Base-by-base conservation (phyloP, 2,329 filamentous ascomycete species). In the Exophiala phaeomuriformis region DNA sequence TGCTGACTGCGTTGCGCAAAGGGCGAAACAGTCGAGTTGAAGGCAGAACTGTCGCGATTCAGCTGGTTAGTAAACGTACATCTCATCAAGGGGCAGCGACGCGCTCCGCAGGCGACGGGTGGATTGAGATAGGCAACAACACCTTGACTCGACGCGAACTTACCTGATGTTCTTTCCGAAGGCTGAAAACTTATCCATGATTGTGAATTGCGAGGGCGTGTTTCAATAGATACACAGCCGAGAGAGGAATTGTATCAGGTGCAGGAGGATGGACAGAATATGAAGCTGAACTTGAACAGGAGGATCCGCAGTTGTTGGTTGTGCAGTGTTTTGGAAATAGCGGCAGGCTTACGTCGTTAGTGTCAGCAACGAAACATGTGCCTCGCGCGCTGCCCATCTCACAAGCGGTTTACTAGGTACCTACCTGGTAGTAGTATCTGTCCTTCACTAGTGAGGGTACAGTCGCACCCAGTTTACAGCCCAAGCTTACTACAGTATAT, bases 1-100 rank as follows among this genome's bases (percentile, higher is more conserved):
- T 98, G 93, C 72, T 95, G 89, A 53, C 90, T 96, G 68, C 91
- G 86, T 67, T 89, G 86, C 61, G 90, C 90, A 70, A 95, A 95
- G 35, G 93, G 93, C 62, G 88, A 90, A 73, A 97, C 88, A 64
- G 85, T 84, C 61, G 87, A 85, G 68, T 90, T 90, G 67, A 67
- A 82, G 69, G 67, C 75, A 58, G 63, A 58, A 64, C 58, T 77
- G 67, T 77, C 77, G 65, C 62, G 68, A 50, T 51, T 61, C 48
- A 60, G 58, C 62, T 65, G 60, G 67, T 66, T 58, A 60, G 55
- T 44, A 40, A 44, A 44, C n/a, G 12, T 43, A 10, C 63, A 63
- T 68, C 40, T 46, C 27, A 9, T 19, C 40, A 8, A 48, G 48
- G 30, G 42, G 42, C 8, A 3, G 8, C 9, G 30, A n/a, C 8